These are phyloP conservation scores for Fistulinella staudtii DNA, from an alignment of 1,284 basidiomycete species.

Conservation along the genomic window DNA sequence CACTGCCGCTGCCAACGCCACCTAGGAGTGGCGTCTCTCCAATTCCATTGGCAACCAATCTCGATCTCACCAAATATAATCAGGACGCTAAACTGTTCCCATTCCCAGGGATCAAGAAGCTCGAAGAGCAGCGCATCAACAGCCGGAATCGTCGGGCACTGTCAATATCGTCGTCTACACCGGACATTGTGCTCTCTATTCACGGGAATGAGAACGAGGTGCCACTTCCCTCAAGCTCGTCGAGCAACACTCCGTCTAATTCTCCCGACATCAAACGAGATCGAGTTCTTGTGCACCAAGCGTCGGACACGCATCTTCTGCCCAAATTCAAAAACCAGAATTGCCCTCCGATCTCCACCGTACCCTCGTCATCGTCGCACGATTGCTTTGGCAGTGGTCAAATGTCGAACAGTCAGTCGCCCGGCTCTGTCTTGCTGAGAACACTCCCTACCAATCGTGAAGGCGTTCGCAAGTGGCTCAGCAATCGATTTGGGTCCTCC, in stretches of 20 bases:
- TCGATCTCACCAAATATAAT: conserved; percentile 58
- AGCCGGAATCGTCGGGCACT: conserved; percentile 49
- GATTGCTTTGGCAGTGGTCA: conserved; percentile 46
- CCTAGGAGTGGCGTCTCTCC: conserved; percentile 60
- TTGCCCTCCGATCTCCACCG: conserved; percentile 40
- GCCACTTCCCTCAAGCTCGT: conserved; percentile 45
- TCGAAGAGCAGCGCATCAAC: conserved; percentile 65
- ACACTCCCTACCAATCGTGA: conserved; percentile 64
- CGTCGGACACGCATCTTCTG: conserved; percentile 60
- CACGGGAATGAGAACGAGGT: conserved; percentile 43
- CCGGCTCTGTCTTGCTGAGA: conserved; percentile 43
- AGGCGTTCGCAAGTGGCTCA: conserved; percentile 74
- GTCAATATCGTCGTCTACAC: conserved; percentile 55
- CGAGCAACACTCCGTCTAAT: conserved; percentile 47
- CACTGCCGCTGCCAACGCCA: conserved; percentile 50
- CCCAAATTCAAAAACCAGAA: conserved; percentile 45
- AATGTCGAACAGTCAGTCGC: conserved; percentile 36
- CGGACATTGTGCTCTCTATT: conserved; percentile 52
- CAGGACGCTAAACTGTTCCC: conserved; percentile 78
- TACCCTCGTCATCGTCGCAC: conserved; percentile 46
- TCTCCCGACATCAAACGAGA: conserved; percentile 52
- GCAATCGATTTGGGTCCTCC: conserved; percentile 48
- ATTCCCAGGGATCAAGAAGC: conserved; percentile 78
- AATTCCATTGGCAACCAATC: conserved; percentile 62
- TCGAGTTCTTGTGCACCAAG: conserved; percentile 61